Evolutionary conservation across 352 stramenopile species (phyloP).

Genomic region (Aphanomyces cochlioides): DNA sequence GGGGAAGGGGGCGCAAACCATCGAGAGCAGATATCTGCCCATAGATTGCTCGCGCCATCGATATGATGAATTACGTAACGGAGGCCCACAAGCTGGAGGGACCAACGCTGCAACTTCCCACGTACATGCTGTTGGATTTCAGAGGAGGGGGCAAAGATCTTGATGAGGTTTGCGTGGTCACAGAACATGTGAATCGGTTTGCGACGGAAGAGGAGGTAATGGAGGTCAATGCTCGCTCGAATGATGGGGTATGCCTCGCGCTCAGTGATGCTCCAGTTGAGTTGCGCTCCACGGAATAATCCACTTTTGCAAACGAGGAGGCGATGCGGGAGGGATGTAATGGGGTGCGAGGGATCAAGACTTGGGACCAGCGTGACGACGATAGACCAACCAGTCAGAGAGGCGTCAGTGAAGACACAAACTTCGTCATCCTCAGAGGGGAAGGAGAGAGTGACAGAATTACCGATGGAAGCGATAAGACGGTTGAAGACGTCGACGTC

Average conservation of each 20-base stretch:
- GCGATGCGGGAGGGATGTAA: slow-evolving; percentile 1
- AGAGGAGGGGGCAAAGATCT: slow-evolving; percentile 28
- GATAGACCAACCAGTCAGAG: slow-evolving; percentile 23
- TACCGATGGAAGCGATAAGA: neutral
- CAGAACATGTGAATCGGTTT: slow-evolving; percentile 25
- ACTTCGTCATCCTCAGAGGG: slow-evolving; percentile 5
- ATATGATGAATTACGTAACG: slow-evolving; percentile 32
- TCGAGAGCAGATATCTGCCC: neutral
- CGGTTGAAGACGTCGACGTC: neutral
- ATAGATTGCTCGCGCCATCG: neutral
- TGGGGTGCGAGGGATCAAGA: neutral
- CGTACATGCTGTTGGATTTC: slow-evolving; percentile 30
- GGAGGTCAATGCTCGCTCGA: neutral
- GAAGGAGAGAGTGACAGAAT: neutral
- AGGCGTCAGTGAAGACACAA: slow-evolving; percentile 27
- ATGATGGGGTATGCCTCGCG: slow-evolving; percentile 29
- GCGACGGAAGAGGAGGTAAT: neutral
- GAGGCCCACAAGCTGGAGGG: neutral
- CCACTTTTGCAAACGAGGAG: slow-evolving; percentile 20
- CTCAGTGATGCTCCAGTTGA: slow-evolving; percentile 24
- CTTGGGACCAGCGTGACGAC: slow-evolving; percentile 20
- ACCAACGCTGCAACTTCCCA: slow-evolving; percentile 32
- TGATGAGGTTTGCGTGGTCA: slow-evolving; percentile 33
- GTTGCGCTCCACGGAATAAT: slow-evolving; percentile 14
- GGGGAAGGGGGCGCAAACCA: neutral